Evolutionary conservation across 2,329 filamentous ascomycete species (phyloP).

Genomic region (Erysiphe pulchra): DNA sequence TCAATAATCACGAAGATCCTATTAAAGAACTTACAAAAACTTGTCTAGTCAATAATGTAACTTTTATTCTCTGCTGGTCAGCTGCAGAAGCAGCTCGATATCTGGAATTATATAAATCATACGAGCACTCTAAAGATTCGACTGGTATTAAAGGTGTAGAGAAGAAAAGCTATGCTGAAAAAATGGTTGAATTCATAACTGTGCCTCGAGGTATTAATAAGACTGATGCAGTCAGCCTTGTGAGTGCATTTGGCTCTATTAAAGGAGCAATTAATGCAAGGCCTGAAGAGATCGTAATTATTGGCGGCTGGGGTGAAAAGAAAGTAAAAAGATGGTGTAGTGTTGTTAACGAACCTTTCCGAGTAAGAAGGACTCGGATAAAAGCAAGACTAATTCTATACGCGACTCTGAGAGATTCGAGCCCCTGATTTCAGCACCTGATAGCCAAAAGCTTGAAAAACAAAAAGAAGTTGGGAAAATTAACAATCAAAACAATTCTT

Average conservation of each 20-base stretch:
- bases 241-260: conserved; percentile 78
- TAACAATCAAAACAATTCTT: background rate
- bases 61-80: conserved; percentile 80
- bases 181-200: conserved; percentile 78
- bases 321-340: conserved; percentile 73
- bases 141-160: conserved; percentile 67
- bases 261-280: conserved; percentile 68
- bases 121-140: conserved; percentile 42
- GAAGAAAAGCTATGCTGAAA: conserved; percentile 60
- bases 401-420: conserved; percentile 16
- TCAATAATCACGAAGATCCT: conserved; percentile 75
- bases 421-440: conserved; percentile 1
- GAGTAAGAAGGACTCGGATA: conserved; percentile 36
- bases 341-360: conserved; percentile 65
- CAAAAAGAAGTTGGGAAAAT: background rate
- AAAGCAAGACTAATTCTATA: conserved; percentile 9
- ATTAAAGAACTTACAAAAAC: conserved; percentile 82
- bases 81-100: conserved; percentile 84
- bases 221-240: conserved; percentile 71
- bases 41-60: conserved; percentile 75
- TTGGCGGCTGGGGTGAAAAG: conserved; percentile 87
- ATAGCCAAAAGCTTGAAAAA: background rate
- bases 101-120: conserved; percentile 82
- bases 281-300: conserved; percentile 56
- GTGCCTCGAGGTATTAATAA: conserved; percentile 79